Conservation (phyloP, 2,329 filamentous ascomycete genomes). For the Ilyonectria robusta region DNA sequence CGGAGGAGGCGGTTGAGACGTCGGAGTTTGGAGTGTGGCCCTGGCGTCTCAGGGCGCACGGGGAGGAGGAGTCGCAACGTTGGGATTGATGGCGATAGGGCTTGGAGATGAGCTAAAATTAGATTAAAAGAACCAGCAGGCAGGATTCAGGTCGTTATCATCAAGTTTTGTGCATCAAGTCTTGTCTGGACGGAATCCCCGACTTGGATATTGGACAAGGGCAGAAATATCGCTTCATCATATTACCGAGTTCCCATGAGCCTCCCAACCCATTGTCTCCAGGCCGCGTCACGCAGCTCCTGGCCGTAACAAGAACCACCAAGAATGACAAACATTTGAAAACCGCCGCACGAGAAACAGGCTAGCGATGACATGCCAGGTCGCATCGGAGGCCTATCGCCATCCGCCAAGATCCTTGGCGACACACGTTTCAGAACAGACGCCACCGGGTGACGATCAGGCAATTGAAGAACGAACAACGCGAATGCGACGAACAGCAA, state of each 20-base stretch:
- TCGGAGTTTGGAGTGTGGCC: constrained; percentile 4
- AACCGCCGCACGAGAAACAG: not conserved
- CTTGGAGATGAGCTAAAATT: constrained; percentile 1
- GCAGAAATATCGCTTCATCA: too few species aligned
- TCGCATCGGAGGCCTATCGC: not conserved
- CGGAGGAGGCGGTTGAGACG: not conserved
- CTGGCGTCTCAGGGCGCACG: constrained; percentile 2
- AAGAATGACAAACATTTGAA: not conserved
- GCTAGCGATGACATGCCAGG: not conserved
- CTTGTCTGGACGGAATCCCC: too few species aligned
- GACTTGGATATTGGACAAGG: too few species aligned
- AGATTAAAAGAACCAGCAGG: not conserved
- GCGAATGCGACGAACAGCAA: not conserved
- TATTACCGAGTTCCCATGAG: not conserved
- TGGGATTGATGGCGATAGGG: not conserved
- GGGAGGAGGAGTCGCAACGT: not conserved
- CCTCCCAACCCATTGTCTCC: not conserved
- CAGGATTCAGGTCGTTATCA: too few species aligned
- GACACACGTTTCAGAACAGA: constrained; percentile 4
- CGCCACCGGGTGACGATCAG: constrained; percentile 3
- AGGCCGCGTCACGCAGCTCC: not conserved
- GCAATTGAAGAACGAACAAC: constrained; percentile 1
- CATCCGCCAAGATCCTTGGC: not conserved
- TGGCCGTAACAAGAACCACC: too few species aligned
- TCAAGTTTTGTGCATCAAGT: too few species aligned